These are phyloP conservation scores for Aegilops sharonensis DNA, from an alignment of 176 grass and related monocot genomes.

Conservation along the genomic window DNA sequence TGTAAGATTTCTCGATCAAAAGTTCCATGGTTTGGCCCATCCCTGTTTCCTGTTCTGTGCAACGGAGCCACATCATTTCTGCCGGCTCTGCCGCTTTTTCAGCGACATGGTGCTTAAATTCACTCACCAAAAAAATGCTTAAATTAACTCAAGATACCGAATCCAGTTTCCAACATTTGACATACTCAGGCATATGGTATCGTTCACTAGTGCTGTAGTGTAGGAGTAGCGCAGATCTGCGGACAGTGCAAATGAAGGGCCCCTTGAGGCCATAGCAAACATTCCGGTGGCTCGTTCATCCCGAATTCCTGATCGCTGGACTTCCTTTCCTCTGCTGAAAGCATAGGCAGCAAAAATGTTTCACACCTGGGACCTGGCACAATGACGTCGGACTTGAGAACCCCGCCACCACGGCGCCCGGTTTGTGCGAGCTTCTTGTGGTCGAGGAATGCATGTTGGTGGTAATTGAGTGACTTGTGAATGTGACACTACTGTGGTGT, in stretches of 20 bases:
- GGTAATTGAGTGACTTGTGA: no score
- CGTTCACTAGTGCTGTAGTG: neutral
- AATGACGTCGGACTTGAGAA: no score
- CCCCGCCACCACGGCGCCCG: no score
- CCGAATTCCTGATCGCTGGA: no score
- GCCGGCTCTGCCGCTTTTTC: neutral
- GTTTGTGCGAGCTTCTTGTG: no score
- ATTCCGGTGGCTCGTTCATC: no score
- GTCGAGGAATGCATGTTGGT: no score
- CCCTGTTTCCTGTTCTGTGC: neutral
- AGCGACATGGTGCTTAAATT: neutral
- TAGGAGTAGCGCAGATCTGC: neutral
- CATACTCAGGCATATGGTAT: neutral
- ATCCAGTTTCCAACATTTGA: neutral
- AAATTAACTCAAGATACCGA: neutral
- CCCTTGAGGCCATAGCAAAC: neutral
- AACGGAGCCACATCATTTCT: neutral
- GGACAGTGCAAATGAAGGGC: neutral
- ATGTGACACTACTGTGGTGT: no score
- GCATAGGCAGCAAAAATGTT: no score
- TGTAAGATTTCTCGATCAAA: neutral
- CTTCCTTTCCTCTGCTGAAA: no score
- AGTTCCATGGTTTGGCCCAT: neutral
- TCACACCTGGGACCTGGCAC: no score
- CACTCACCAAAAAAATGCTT: neutral